Evolutionary conservation across 2,329 filamentous ascomycete species (phyloP), one percentile per base, ranked within the genome.

Genomic region (Penicillium decumbens): DNA sequence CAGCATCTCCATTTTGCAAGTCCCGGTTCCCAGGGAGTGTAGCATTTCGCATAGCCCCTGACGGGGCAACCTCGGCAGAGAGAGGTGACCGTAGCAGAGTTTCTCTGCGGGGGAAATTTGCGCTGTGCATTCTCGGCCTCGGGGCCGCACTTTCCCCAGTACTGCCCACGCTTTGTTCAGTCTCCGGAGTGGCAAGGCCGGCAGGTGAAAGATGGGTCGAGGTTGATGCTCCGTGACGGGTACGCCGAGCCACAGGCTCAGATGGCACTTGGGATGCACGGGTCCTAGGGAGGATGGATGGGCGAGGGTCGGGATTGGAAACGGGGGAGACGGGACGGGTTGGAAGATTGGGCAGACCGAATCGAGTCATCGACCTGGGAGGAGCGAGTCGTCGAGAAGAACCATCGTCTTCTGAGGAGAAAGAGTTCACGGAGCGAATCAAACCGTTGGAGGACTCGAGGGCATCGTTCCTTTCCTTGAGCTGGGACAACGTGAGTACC

Each of bases 321-420:
- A 77, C 73, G 7, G 79, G 77, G 13, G 78, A 77, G 15, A 76
- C 71, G 8, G 75, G 74, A 50, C 78, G 77, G 61, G 79, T 75
- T 56, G 73, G 72, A 48, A 63, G 50, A 38, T 50, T 63, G 28
- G 64, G 57, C 25, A 57, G 41, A 42, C 49, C 62, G 4, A 60
- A 50, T 28, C 63, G 65, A 38, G 50, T 63, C 29, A 60, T 57
- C 10, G 60, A 47, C 46, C 59, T 57, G 7, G 60, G 48, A 3
- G 57, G 45, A 12, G 56, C 56, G 38, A 64, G 59, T 32, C 63
- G 62, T 43, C 61, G 65, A 32, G 60, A 44, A 35, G 54, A 45
- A 51, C 63, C 65, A 25, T 60, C 57, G 53, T 70, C 67, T 55
- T 66, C 72, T 3, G 72, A 70, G 10, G 72, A 69, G 50, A 71